Conservation (phyloP, 352 stramenopile genomes). For the Pythium scleroteichum region DNA sequence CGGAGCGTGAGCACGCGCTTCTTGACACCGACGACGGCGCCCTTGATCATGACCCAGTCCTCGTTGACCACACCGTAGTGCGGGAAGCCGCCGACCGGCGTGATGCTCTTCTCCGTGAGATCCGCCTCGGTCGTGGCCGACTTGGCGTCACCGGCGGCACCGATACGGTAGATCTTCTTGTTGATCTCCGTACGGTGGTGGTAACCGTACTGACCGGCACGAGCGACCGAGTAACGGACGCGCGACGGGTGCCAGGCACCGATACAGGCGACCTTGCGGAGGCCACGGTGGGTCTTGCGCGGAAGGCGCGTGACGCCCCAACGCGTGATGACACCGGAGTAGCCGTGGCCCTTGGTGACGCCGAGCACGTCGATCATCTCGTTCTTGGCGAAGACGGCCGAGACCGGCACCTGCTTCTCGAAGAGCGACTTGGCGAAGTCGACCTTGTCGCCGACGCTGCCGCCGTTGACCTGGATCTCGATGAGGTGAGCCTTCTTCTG, state of each 20-base stretch:
- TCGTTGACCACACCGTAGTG: slow-evolving; percentile 99
- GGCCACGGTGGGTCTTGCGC: slow-evolving; percentile 99
- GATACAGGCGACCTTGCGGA: slow-evolving; percentile 99
- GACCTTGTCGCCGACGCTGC: slow-evolving; percentile 97
- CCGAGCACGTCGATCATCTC: slow-evolving; percentile 99
- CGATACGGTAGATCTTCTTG: slow-evolving; percentile 99
- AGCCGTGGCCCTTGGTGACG: slow-evolving; percentile 99
- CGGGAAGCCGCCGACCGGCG: slow-evolving; percentile 99
- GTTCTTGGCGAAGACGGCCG: slow-evolving; percentile 95
- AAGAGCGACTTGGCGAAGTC: slow-evolving; percentile 99
- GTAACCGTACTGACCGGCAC: slow-evolving; percentile 99
- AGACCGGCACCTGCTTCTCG: slow-evolving; percentile 98
- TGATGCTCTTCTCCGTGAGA: slow-evolving; percentile 99
- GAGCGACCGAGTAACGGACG: slow-evolving; percentile 97
- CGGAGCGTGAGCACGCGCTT: slow-evolving; percentile 99
- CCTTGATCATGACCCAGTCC: slow-evolving; percentile 99
- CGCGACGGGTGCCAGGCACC: slow-evolving; percentile 99
- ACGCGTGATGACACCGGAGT: slow-evolving; percentile 98
- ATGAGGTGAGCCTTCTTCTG: slow-evolving; percentile 99
- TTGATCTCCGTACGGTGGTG: slow-evolving; percentile 99
- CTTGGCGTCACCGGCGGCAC: slow-evolving; percentile 91
- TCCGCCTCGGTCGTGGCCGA: slow-evolving; percentile 98
- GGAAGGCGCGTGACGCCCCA: slow-evolving; percentile 99
- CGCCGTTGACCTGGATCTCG: slow-evolving; percentile 99
- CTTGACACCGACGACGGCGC: slow-evolving; percentile 97